Conservation (phyloP, 2,329 filamentous ascomycete species). For the Aspergillus sp. region DNA sequence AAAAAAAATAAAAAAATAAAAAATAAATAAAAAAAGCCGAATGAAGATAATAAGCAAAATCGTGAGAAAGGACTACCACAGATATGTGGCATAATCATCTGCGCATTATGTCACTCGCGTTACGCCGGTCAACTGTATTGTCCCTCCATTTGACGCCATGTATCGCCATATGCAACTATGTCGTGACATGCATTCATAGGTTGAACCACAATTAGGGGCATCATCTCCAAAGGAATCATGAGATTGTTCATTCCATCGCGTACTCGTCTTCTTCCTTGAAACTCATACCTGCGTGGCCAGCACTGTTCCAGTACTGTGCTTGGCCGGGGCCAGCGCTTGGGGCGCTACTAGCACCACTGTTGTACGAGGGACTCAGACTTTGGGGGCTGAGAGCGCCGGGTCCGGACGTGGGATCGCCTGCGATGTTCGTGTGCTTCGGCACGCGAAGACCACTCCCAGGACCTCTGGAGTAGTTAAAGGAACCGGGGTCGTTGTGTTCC, state of each 20-base stretch:
- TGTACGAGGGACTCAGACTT: slow-evolving; percentile 59
- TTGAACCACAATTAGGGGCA: background rate
- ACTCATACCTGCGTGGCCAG: slow-evolving; percentile 52
- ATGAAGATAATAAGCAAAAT: slow-evolving; percentile 16
- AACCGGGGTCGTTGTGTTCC: slow-evolving; percentile 64
- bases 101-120: slow-evolving; percentile 14
- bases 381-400: slow-evolving; percentile 47
- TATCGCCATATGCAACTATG: slow-evolving; percentile 11
- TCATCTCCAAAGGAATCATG: no score
- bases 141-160: slow-evolving; percentile 20
- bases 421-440: slow-evolving; percentile 84
- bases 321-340: slow-evolving; percentile 40
- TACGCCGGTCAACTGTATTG: slow-evolving; percentile 38
- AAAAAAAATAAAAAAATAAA: slow-evolving; percentile 24
- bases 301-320: slow-evolving; percentile 47
- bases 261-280: slow-evolving; percentile 96
- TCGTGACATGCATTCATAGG: slow-evolving; percentile 14
- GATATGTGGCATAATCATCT: slow-evolving; percentile 9
- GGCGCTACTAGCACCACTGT: slow-evolving; percentile 61
- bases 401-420: slow-evolving; percentile 62
- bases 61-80: slow-evolving; percentile 4
- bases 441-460: slow-evolving; percentile 81
- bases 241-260: slow-evolving; percentile 56
- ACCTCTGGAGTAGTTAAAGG: slow-evolving; percentile 76
- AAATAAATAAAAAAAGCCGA: slow-evolving; percentile 17